Evolutionary conservation across 768 basidiomycete genomes (phyloP), one percentile per base, ranked within the genome.

Genomic region (Rhizopogon vesiculosus): DNA sequence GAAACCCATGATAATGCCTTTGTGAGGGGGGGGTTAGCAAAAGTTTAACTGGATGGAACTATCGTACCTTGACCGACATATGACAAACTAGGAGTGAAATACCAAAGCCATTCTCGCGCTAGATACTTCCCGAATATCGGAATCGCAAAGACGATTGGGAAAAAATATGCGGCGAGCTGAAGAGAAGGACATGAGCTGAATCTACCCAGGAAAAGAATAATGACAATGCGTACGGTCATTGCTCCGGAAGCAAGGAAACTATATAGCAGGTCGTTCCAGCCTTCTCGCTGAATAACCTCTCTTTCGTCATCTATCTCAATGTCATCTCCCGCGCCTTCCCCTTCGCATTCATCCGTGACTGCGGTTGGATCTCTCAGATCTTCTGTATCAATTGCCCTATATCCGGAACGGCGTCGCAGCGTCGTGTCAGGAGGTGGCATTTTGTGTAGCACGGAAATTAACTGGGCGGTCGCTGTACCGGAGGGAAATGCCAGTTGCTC

Each of bases 1-100:
- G 64, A 95, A 92, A 4, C 95, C 96, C 96, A 98, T 98, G 63
- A 98, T 98, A 57, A 98, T 93, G 5, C 93, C 91, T 87, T 51
- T 2, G 53, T 35, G 38, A 31, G 33, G 48, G n/a, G 15, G 33
- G 48, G n/a, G 15, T 52, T 22, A 54, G 52, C 50, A 22, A 53
- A 46, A 43, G 43, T 42, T 53, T 54, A 54, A 54, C 22, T 28
- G 18, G 18, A 44, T 7, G n/a, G 50, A 16, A 10, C 13, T 54
- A 53, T 42, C 54, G 9, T 53, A 64, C 91, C 94, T 81, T 96
- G 93, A 1, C 94, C 94, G 40, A 97, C 85, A 64, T 97, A 98
- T 0, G 90, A 91, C 22, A 96, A 72, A 68, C 89, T 92, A 1
- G 93, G 95, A 0, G 92, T 89, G 65, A 97, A 95, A 41, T 84